phyloP scores from a whole-genome alignment of 768 basidiomycete genomes.

The Tylopilus sp. region DNA sequence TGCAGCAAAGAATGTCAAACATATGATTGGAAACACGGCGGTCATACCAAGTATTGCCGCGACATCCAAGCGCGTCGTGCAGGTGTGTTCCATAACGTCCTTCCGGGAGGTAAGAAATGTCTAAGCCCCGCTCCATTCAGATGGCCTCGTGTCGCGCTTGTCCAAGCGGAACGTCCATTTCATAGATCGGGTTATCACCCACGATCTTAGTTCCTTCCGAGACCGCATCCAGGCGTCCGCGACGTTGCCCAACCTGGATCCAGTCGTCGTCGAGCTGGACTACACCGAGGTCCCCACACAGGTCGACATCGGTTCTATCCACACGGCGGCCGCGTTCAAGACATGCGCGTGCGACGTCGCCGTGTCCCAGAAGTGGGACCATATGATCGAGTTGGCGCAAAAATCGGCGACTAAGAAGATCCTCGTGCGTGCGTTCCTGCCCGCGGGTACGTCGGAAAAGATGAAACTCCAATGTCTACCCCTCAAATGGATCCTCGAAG shows the following conservation, averaged over 20 bases:
- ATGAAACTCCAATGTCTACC: constrained; percentile 26
- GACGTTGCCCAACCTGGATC: not conserved
- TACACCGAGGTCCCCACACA: constrained; percentile 20
- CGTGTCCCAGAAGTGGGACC: constrained; percentile 23
- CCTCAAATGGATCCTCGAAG: constrained; percentile 16
- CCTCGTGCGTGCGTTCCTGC: constrained; percentile 29
- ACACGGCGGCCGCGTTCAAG: constrained; percentile 5
- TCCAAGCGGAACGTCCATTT: constrained; percentile 23
- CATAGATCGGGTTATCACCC: constrained; percentile 22
- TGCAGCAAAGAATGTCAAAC: constrained; percentile 31
- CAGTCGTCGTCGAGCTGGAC: constrained; percentile 26
- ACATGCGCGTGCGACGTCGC: constrained; percentile 23
- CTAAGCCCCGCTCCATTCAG: constrained; percentile 11
- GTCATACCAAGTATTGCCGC: constrained; percentile 24
- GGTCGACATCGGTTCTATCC: constrained; percentile 16
- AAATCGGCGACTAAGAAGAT: constrained; percentile 19
- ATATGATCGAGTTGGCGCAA: constrained; percentile 28
- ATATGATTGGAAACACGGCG: constrained; percentile 29
- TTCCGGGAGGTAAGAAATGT: not conserved
- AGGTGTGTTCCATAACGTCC: constrained; percentile 7
- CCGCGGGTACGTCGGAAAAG: constrained; percentile 21
- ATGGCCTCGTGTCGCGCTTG: constrained; percentile 19
- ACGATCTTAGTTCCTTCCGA: constrained; percentile 14
- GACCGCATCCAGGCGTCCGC: constrained; percentile 16
- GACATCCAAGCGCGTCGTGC: constrained; percentile 27